Conservation (phyloP, 2,329 filamentous ascomycete genomes). For the Cladophialophora yegresii region DNA sequence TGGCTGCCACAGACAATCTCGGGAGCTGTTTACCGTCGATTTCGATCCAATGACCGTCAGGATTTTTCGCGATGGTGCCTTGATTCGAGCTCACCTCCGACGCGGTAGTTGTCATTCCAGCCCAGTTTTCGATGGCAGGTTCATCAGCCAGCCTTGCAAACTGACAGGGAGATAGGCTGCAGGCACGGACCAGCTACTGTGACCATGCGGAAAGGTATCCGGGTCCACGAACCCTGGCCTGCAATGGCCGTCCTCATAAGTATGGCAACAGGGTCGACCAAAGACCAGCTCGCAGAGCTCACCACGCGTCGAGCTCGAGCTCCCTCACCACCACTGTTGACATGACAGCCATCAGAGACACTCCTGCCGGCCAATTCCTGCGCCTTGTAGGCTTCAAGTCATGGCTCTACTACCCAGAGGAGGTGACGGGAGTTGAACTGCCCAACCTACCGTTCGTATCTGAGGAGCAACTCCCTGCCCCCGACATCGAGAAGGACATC, state of each 20-base stretch:
- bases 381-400: slow-evolving; percentile 24
- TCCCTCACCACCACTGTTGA: not conserved
- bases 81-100: not conserved
- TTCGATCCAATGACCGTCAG: slow-evolving; percentile 8
- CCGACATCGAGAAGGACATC: slow-evolving; percentile 3
- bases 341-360: slow-evolving; percentile 23
- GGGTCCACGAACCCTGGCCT: not conserved
- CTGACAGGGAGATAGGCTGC: slow-evolving; percentile 6
- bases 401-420: slow-evolving; percentile 26
- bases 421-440: slow-evolving; percentile 20
- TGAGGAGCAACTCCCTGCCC: slow-evolving; percentile 8
- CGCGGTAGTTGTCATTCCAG: not conserved
- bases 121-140: not conserved
- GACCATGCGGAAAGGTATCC: not conserved
- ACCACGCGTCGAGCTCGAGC: not conserved
- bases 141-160: slow-evolving; percentile 16
- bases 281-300: slow-evolving; percentile 1
- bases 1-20: slow-evolving; percentile 12
- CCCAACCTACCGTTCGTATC: slow-evolving; percentile 16
- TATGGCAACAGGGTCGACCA: not conserved
- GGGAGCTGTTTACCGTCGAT: slow-evolving; percentile 1
- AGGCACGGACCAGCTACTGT: not conserved
- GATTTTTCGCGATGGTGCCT: slow-evolving; percentile 4
- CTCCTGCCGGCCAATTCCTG: slow-evolving; percentile 26
- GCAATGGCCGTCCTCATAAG: slow-evolving; percentile 7